phyloP scores from a whole-genome alignment of 345 rosid species.

The Adansonia digitata region DNA sequence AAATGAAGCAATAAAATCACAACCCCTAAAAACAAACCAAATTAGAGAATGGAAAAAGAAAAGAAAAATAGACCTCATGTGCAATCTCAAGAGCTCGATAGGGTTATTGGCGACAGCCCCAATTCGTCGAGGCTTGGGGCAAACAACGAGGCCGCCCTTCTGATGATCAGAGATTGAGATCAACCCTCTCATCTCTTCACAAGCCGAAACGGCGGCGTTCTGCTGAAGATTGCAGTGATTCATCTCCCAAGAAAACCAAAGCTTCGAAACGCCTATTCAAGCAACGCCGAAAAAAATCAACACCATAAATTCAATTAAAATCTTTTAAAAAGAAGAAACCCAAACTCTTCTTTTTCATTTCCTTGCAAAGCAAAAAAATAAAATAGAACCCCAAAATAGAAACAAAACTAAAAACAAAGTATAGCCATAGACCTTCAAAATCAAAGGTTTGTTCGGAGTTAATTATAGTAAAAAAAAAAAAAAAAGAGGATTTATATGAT shows the following conservation, averaged over 20 bases:
- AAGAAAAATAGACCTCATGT: no score
- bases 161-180: slow-evolving; percentile 40
- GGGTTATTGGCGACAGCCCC: slow-evolving; percentile 37
- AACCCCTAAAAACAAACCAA: no score
- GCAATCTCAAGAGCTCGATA: slow-evolving; percentile 42
- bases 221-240: slow-evolving; percentile 66
- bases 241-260: slow-evolving; percentile 47
- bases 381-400: slow-evolving; percentile 7
- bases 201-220: slow-evolving; percentile 60
- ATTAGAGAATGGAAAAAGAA: no score
- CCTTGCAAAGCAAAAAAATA: no score
- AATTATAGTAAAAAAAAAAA: background rate
- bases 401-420: slow-evolving; percentile 12
- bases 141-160: slow-evolving; percentile 57
- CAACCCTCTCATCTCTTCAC: slow-evolving; percentile 49
- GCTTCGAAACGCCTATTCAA: slow-evolving; percentile 46
- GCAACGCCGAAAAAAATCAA: background rate
- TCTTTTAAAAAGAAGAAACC: background rate
- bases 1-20: no score
- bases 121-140: slow-evolving; percentile 82
- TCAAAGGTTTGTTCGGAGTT: background rate
- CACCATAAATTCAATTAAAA: background rate
- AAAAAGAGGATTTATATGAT: background rate
- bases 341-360: background rate
- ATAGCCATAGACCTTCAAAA: slow-evolving; percentile 11